Evolutionary conservation across 2,329 filamentous ascomycete genomes (phyloP).

Genomic region (Cladosporium oxysporum): DNA sequence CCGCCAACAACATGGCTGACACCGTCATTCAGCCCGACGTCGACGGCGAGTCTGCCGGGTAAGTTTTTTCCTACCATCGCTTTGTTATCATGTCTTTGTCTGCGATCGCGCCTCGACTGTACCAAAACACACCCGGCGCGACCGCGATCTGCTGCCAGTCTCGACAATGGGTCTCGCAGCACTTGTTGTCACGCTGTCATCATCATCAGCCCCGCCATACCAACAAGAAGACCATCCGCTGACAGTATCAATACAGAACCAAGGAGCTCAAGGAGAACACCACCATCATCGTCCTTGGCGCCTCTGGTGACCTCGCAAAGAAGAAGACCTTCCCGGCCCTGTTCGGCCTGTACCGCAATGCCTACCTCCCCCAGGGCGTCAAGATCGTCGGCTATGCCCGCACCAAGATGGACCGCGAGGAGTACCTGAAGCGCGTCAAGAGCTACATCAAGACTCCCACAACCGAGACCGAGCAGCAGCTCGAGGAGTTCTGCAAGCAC

Average conservation of each 20-base stretch:
- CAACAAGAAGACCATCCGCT: conserved; percentile 2
- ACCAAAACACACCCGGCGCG: background rate
- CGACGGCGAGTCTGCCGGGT: conserved; percentile 48
- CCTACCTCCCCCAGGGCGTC: conserved; percentile 95
- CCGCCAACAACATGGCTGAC: conserved; percentile 44
- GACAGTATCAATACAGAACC: conserved; percentile 55
- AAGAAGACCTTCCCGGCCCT: conserved; percentile 99
- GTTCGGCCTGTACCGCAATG: conserved; percentile 97
- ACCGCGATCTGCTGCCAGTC: background rate
- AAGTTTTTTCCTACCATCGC: conserved; percentile 30
- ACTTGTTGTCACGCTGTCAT: background rate
- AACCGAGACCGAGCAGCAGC: conserved; percentile 93
- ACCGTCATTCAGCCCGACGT: conserved; percentile 51
- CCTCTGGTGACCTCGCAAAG: conserved; percentile 96
- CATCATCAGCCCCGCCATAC: conserved; percentile 1
- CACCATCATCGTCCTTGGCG: conserved; percentile 91
- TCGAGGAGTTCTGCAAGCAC: conserved; percentile 82
- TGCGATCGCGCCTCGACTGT: background rate
- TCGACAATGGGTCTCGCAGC: background rate
- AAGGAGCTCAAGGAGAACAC: conserved; percentile 99
- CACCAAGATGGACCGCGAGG: conserved; percentile 98
- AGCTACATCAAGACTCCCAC: conserved; percentile 99
- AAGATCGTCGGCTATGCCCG: conserved; percentile 98
- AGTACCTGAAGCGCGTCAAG: conserved; percentile 91
- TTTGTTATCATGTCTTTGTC: conserved; percentile 10